Conservation (phyloP, 371 early-diverging fungal genomes). For the Mortierella sp. region DNA sequence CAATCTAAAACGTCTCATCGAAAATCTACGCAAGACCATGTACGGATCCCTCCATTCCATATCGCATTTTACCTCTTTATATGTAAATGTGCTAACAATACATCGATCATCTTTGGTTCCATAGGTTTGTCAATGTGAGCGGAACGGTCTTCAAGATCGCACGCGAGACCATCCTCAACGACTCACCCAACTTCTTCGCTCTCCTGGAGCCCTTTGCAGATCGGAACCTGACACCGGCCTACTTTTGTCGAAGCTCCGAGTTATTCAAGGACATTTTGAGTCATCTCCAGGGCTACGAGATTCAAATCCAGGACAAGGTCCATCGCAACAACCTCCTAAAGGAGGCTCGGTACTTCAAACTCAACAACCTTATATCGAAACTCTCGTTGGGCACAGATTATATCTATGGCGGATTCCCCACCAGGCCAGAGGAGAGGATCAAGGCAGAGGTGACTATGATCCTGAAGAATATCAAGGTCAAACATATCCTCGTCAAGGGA, state of each 20-base stretch:
- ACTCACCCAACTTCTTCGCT: conserved; percentile 38
- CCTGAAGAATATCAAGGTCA: conserved; percentile 41
- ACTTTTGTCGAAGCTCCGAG: conserved; percentile 70
- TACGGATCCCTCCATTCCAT: neutral
- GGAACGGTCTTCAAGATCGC: conserved; percentile 46
- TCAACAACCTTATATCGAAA: conserved; percentile 64
- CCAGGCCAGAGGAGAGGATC: conserved; percentile 39
- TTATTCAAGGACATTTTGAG: conserved; percentile 69
- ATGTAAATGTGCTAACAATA: too few relatives aligned
- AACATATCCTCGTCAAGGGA: conserved; percentile 43
- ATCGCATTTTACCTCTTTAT: neutral
- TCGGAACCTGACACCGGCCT: conserved; percentile 60
- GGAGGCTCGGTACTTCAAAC: conserved; percentile 71
- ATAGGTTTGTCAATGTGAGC: conserved; percentile 46
- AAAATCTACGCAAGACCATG: conserved; percentile 59
- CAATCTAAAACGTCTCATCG: conserved; percentile 60
- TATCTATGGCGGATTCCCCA: conserved; percentile 44
- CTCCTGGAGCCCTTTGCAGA: conserved; percentile 44
- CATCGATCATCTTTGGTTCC: too few relatives aligned
- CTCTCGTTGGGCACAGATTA: conserved; percentile 51
- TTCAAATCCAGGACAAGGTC: conserved; percentile 67
- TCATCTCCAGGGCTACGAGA: conserved; percentile 71
- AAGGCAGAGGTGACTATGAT: conserved; percentile 51
- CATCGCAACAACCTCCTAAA: conserved; percentile 70
- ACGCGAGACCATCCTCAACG: conserved; percentile 33